Percentiles rank a stretch among this genome's conserved stretches.
Conservation (phyloP, 352 stramenopile species). For the Phytophthora fragariaefolia region DNA sequence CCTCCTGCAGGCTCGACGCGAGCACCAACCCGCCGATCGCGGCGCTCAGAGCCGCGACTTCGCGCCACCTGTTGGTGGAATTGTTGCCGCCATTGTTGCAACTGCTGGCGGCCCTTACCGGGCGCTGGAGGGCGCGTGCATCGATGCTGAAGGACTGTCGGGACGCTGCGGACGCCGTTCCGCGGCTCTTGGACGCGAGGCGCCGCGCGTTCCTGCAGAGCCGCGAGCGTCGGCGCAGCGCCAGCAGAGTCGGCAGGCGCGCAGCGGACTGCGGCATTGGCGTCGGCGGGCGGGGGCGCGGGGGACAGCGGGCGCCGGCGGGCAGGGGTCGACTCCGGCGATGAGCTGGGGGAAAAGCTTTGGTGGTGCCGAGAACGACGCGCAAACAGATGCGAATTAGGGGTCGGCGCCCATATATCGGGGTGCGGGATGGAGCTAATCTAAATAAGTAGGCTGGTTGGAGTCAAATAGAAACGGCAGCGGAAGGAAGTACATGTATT, state of each 20-base stretch:
- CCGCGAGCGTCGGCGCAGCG: conserved; percentile 24
- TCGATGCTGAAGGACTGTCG: conserved; percentile 6
- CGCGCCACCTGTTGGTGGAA: not conserved
- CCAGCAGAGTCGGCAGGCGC: conserved; percentile 26
- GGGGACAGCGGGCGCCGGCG: not conserved
- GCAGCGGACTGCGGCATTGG: conserved; percentile 30
- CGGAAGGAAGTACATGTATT: too few relatives aligned
- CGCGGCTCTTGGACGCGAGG: conserved; percentile 1
- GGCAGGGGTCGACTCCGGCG: conserved; percentile 15
- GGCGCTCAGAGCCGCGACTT: conserved; percentile 27
- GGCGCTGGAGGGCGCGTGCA: conserved; percentile 13
- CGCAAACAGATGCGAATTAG: conserved; percentile 12
- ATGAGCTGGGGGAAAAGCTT: conserved; percentile 1
- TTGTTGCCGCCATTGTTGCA: conserved; percentile 21
- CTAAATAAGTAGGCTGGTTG: too few relatives aligned
- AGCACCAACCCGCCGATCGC: conserved; percentile 25
- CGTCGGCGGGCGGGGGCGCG: not conserved
- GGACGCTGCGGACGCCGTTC: not conserved
- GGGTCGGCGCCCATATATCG: too few relatives aligned
- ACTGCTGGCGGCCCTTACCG: conserved; percentile 5
- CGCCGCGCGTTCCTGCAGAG: conserved; percentile 16
- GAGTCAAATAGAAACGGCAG: too few relatives aligned
- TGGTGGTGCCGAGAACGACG: conserved; percentile 22
- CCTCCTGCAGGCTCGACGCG: conserved; percentile 14
- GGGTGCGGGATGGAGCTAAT: too few relatives aligned